phyloP scores from a whole-genome alignment of 2,329 filamentous ascomycete species.

The Grosmannia serpens region DNA sequence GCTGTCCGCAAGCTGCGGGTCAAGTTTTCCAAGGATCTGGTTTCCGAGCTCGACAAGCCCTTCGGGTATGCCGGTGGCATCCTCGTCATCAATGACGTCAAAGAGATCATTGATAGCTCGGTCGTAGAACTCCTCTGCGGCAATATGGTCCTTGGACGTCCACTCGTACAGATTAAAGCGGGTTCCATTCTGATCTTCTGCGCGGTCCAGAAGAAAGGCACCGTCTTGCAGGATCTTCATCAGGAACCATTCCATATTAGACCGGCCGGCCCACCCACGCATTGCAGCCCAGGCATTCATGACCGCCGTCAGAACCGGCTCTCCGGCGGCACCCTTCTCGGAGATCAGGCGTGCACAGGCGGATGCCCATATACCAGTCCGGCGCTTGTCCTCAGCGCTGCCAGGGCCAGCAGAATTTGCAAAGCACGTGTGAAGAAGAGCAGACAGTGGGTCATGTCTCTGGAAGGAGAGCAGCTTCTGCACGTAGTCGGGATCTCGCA shows the following conservation, averaged over 20 bases:
- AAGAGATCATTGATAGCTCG: slow-evolving; percentile 72
- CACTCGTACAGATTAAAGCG: slow-evolving; percentile 61
- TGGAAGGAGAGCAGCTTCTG: slow-evolving; percentile 83
- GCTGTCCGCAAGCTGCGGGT: slow-evolving; percentile 57
- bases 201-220: slow-evolving; percentile 76
- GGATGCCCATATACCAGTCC: slow-evolving; percentile 80
- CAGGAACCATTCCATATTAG: slow-evolving; percentile 85
- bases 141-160: slow-evolving; percentile 67
- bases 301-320: slow-evolving; percentile 71
- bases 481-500: slow-evolving; percentile 37
- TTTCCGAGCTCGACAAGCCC: slow-evolving; percentile 75
- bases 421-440: slow-evolving; percentile 80
- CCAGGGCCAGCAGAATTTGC: slow-evolving; percentile 74
- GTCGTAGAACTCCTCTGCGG: slow-evolving; percentile 81
- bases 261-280: slow-evolving; percentile 80
- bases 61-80: slow-evolving; percentile 74
- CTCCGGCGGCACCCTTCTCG: slow-evolving; percentile 62
- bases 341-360: slow-evolving; percentile 74
- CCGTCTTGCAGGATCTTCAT: slow-evolving; percentile 92
- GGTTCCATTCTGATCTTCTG: slow-evolving; percentile 65
- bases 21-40: slow-evolving; percentile 68
- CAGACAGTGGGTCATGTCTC: slow-evolving; percentile 73
- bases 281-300: slow-evolving; percentile 80
- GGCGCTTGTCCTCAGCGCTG: slow-evolving; percentile 66
- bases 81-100: slow-evolving; percentile 73